These are phyloP conservation scores for Chalciporus sp. DNA, from an alignment of 1,284 basidiomycete genomes.

Conservation along the genomic window DNA sequence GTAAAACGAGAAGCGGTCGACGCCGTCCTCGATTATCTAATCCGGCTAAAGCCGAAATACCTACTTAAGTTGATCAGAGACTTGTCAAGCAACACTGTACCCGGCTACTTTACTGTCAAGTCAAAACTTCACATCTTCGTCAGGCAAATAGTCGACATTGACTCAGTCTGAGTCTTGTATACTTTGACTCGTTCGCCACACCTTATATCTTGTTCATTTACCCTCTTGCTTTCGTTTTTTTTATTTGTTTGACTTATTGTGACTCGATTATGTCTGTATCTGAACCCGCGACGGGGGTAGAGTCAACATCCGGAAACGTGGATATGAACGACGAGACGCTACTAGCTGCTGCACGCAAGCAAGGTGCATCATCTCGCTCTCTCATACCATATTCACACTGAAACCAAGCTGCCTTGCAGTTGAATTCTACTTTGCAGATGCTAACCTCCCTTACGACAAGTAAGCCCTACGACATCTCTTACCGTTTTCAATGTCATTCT, in stretches of 20 bases:
- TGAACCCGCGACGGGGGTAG: conserved; percentile 4
- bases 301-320: background rate
- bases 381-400: background rate
- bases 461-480: conserved; percentile 32
- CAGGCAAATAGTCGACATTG: background rate
- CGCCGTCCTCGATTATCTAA: too few relatives aligned
- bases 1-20: too few relatives aligned
- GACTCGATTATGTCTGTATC: conserved; percentile 24
- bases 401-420: conserved; percentile 49
- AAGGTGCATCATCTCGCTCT: conserved; percentile 14
- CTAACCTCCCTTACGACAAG: conserved; percentile 97
- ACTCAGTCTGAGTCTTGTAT: background rate
- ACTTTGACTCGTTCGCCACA: background rate
- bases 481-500: background rate
- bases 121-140: background rate
- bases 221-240: background rate
- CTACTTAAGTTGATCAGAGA: too few relatives aligned
- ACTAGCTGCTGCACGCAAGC: conserved; percentile 28
- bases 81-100: background rate
- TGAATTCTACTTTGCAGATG: conserved; percentile 97
- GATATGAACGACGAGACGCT: conserved; percentile 16
- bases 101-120: background rate
- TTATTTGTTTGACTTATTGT: background rate
- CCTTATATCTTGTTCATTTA: background rate
- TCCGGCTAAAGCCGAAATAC: too few relatives aligned